These are phyloP conservation scores for Alternaria panax DNA, from an alignment of 2,329 filamentous ascomycete genomes.

Conservation along the genomic window DNA sequence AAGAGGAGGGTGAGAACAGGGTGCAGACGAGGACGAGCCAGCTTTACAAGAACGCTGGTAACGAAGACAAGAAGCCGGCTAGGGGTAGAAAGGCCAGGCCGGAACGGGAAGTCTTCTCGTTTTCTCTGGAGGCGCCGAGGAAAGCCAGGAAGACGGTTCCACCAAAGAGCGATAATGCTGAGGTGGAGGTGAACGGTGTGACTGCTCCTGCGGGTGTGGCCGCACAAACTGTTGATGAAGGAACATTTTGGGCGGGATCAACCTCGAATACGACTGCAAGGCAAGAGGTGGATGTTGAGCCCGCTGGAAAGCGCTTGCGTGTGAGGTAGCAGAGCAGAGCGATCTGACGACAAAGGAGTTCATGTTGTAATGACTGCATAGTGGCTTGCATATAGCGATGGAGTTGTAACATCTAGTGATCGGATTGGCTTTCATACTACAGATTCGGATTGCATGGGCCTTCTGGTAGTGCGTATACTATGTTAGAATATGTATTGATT, in stretches of 20 bases:
- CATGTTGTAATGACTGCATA: neutral
- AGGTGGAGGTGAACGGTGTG: neutral
- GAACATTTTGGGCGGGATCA: neutral
- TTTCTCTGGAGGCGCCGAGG: conserved; percentile 46
- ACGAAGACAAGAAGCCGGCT: neutral
- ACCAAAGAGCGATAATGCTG: neutral
- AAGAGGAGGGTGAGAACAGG: conserved; percentile 28
- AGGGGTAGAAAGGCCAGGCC: conserved; percentile 12
- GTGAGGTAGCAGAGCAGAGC: conserved; percentile 15
- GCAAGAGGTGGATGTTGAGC: conserved; percentile 17
- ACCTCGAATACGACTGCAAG: conserved; percentile 6
- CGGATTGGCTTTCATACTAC: neutral
- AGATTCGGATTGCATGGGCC: neutral
- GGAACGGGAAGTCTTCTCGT: conserved; percentile 44
- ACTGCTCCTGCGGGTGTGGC: too few relatives aligned
- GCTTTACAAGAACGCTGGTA: neutral
- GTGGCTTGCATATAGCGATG: neutral
- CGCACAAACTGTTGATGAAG: neutral
- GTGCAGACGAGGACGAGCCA: neutral
- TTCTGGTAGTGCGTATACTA: neutral
- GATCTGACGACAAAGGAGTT: neutral
- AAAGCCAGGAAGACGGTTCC: conserved; percentile 26
- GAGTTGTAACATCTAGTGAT: neutral
- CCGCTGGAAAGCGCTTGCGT: conserved; percentile 34
- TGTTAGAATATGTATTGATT: too few relatives aligned